Evolutionary conservation across 2,329 filamentous ascomycete species (phyloP).

Genomic region (Fragosphaeria purpurea): DNA sequence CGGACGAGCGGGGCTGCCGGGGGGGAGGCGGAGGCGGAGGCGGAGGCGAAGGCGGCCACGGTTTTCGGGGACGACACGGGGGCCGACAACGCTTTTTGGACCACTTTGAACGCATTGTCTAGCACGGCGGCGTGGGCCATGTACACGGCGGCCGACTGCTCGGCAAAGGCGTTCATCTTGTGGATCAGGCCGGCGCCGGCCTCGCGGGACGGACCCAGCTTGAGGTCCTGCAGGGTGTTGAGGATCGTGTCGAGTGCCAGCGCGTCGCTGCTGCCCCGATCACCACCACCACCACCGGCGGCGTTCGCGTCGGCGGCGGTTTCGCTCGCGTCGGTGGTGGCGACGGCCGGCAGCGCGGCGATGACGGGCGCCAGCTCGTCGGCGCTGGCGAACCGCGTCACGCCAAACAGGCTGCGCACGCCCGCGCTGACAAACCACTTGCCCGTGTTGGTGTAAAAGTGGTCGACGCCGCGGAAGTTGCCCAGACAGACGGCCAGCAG

Average conservation of each 20-base stretch:
- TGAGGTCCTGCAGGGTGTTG: conserved; percentile 28
- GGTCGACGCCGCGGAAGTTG: conserved; percentile 37
- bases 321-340: neutral
- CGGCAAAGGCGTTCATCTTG: conserved; percentile 37
- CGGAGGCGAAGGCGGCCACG: no score
- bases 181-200: conserved; percentile 33
- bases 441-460: conserved; percentile 45
- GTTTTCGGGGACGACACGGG: no score
- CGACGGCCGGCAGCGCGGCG: conserved; percentile 24
- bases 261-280: neutral
- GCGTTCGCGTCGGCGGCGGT: no score
- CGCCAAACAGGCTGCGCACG: conserved; percentile 37
- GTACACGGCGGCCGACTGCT: conserved; percentile 33
- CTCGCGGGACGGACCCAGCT: conserved; percentile 31
- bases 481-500: conserved; percentile 45
- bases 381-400: conserved; percentile 34
- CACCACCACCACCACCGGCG: neutral
- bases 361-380: conserved; percentile 33
- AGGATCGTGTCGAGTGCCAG: conserved; percentile 19
- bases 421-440: conserved; percentile 38
- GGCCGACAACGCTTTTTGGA: conserved; percentile 15
- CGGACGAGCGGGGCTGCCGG: no score
- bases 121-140: conserved; percentile 38
- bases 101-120: conserved; percentile 32
- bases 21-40: neutral